Evolutionary conservation across 768 basidiomycete genomes (phyloP), one percentile per base, ranked within the genome.

Genomic region (Neoboletus magnificus): DNA sequence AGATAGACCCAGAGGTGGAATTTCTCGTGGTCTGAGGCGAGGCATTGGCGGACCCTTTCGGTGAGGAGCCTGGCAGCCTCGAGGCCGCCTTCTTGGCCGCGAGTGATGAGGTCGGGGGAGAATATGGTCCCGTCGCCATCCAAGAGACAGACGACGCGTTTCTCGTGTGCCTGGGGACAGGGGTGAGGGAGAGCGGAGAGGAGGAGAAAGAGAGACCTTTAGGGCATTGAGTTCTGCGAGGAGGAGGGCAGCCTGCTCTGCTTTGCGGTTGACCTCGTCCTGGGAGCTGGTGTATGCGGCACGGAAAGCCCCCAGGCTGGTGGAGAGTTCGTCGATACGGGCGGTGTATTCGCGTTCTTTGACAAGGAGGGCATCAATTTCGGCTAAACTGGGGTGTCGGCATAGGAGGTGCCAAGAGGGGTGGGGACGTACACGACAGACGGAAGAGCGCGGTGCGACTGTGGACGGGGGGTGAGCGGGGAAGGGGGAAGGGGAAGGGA

Each of bases 101-200:
- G 77, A 15, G 70, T 60, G 44, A 87, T 78, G 25, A 86, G 71
- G 37, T 82, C 76, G 16, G 71, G 64, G 9, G 76, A 71, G 62
- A 88, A 88, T 52, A 87, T 86, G 8, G 80, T 71, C 2, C 76
- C 76, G 60, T 88, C 86, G 33, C 87, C 87, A 55, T 89, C 86
- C 55, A 89, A 71, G 44, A 89, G 71, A 36, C 77, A 73, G 39
- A 77, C 67, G 47, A 74, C 68, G 30, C 76, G 74, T 47, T 66
- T 66, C 37, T 74, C 72, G n/a, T 64, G 61, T 9, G 59, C 66
- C 64, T 62, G 54, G 30, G 25, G 40, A 46, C 1, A 29, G 18
- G 27, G 27, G 37, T 35, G 35, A n/a, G 29, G 5, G 37, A 7
- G 50, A n/a, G 27, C 0, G 18, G 23, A 46, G 5, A 12, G 39